Base-by-base conservation (phyloP, 176 grass and related monocot genomes). In the Guadua angustifolia region DNA sequence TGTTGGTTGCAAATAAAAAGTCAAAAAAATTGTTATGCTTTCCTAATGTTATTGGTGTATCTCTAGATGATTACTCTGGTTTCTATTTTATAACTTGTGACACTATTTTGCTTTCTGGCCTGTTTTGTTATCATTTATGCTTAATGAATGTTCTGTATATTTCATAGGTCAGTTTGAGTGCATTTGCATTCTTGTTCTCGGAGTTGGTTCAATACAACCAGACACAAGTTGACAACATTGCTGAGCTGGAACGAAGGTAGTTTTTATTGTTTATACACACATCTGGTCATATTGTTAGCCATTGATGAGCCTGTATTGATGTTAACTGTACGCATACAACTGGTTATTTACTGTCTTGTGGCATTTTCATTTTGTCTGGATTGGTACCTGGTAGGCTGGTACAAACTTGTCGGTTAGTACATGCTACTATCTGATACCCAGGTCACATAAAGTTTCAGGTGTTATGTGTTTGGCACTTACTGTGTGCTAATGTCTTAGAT, bases 201-300 rank as follows among this genome's bases (percentile, higher is more conserved):
- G 96, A 98, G 74, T 39, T 95, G 81, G 96, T 98, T 74, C 96
- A 98, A 66, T 98, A 95, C 91, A 95, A 93, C 64, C 96, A 98
- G 91, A 98, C 93, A 36, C 93, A 95, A 86, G 96, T 98, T 83
- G 96, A 98, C 78, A 98, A 95, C 81, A 98, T 98, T 87, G 85
- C 91, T 70, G 96, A 98, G 61, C 80, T 98, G 76, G 96, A 98
- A 86, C 88, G 93, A 84, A 98, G 96, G 93, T 94, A 84, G 40
- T 42, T 43, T 61, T 36, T 62, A 18, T 49, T 86, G 5, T 65
- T 25, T 82, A 12, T 46, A 44, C 59, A 46, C 52, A 15, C 9
- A 43, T 82, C 15, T 69, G 36, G 32, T 79, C 43, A 66, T 50
- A 68, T 53, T 68, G 78, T 71, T 72, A 22, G 7, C 61, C 18